Conservation (phyloP, 208 protist genomes). For the Acanthamoeba triangularis region DNA sequence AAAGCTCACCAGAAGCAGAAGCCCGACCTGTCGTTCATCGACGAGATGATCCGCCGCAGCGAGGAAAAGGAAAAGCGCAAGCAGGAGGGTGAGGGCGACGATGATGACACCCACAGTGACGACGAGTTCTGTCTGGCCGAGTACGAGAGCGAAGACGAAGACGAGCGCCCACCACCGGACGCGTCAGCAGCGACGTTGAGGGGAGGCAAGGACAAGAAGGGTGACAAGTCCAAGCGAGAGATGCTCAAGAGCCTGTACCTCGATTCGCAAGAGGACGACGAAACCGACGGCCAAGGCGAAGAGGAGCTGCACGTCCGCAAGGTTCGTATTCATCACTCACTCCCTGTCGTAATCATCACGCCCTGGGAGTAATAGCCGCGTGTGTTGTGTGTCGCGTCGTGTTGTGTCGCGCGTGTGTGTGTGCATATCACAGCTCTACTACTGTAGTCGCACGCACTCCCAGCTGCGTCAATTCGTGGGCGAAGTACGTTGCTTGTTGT, state of each 20-base stretch:
- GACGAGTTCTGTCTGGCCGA: slow-evolving; percentile 75
- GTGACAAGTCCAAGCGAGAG: slow-evolving; percentile 47
- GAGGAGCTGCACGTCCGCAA: slow-evolving; percentile 52
- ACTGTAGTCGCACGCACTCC: slow-evolving; percentile 97
- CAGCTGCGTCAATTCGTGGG: slow-evolving; percentile 96
- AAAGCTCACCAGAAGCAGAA: background rate
- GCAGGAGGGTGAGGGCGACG: slow-evolving; percentile 82
- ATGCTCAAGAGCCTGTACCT: background rate
- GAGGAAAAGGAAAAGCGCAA: slow-evolving; percentile 78
- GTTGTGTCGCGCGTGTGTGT: background rate
- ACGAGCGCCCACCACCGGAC: background rate
- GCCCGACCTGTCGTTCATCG: slow-evolving; percentile 69
- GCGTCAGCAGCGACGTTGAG: slow-evolving; percentile 46
- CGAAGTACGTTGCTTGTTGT: slow-evolving; percentile 83
- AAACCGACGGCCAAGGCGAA: slow-evolving; percentile 23
- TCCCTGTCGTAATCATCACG: background rate
- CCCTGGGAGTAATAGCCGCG: background rate
- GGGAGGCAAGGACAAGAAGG: slow-evolving; percentile 72
- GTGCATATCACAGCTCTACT: slow-evolving; percentile 90
- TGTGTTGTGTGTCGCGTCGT: background rate
- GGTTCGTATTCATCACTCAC: slow-evolving; percentile 1
- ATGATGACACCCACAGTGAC: slow-evolving; percentile 12
- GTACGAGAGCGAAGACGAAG: slow-evolving; percentile 72
- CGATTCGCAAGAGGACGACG: slow-evolving; percentile 43
- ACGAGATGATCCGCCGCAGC: slow-evolving; percentile 66